Base-by-base conservation (phyloP, 2,329 filamentous ascomycete genomes). In the Fusarium sp. region DNA sequence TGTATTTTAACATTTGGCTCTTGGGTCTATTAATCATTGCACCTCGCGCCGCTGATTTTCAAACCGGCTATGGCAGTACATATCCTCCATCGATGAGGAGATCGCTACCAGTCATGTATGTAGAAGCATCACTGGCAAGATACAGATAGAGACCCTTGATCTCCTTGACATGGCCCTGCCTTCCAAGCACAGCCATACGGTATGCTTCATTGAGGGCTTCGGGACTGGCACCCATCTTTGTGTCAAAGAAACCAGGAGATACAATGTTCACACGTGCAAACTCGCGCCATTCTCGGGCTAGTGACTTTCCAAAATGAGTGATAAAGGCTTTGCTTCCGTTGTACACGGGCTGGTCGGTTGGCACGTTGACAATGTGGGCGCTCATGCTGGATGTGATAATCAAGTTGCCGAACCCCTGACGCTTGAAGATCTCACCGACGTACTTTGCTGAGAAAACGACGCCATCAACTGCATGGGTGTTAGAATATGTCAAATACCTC, bases 91-190 rank as follows among this genome's bases (percentile, higher is more conserved):
- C 61, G 6, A 65, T 61, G 5, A 65, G 47, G 13, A 65, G 19
- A 15, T 65, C 61, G 8, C 61, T 65, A 4, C 61, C 61, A 2
- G 61, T 65, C 61, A 65, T 65, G 15, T 65, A 65, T 7, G 61
- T 65, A 11, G 61, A 65, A 2, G 82, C 82, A 56, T 83, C 80
- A 26, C 80, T 82, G n/a, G 79, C 80, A 28, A 84, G 74, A 68
- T 84, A 84, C 34, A 85, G 72, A 63, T 84, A 85, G 12, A 82
- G 73, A 6, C 85, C 86, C 80, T 88, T 89, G 63, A 89, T 77
- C 77, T 89, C 87, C 78, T 86, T 87, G 4, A 86, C 85, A 68
- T 89, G 82, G 25, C 84, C 86, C 61, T 88, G 81, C 58, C 86
- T 81, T 34, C 85, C 81, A 13, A 84, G 65, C 2, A 77, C 76